Evolutionary conservation across 805 yeast species (phyloP).

Genomic region (Teunomyces lycoperdinae): DNA sequence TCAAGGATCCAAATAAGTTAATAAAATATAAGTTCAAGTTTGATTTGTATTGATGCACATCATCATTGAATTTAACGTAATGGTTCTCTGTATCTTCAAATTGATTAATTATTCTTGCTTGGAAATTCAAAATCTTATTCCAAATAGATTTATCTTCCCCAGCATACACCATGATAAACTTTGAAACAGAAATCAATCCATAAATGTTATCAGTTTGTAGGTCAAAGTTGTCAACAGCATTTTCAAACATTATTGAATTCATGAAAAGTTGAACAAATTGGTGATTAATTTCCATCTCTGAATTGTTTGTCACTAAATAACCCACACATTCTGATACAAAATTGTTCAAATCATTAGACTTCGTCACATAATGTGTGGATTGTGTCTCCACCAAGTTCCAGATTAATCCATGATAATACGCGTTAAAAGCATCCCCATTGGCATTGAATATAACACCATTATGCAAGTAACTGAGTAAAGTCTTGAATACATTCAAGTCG

Average conservation of each 20-base stretch:
- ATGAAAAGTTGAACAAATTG: conserved; percentile 14
- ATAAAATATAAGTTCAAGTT: conserved; percentile 10
- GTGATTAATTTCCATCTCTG: conserved; percentile 7
- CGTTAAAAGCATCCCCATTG: conserved; percentile 17
- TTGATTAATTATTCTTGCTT: conserved; percentile 30
- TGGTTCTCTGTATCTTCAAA: conserved; percentile 40
- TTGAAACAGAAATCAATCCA: conserved; percentile 27
- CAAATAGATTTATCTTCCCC: conserved; percentile 8
- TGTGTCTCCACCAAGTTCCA: conserved; percentile 37
- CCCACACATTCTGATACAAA: conserved; percentile 29
- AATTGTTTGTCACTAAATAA: conserved; percentile 15
- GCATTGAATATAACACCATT: conserved; percentile 21
- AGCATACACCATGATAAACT: conserved; percentile 17
- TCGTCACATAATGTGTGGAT: conserved; percentile 18
- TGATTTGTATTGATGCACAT: conserved; percentile 9
- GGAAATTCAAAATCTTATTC: conserved; percentile 24
- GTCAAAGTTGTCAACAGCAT: conserved; percentile 23
- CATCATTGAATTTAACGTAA: conserved; percentile 25
- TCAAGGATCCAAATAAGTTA: conserved; percentile 6
- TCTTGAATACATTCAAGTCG: conserved; percentile 28
- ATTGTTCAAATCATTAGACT: conserved; percentile 21
- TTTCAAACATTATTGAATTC: conserved; percentile 28
- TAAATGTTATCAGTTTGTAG: conserved; percentile 30
- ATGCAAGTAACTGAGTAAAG: conserved; percentile 27
- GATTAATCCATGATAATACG: conserved; percentile 29